These are phyloP conservation scores for Gaertneriomyces semiglobifer DNA, from an alignment of 192 early-diverging fungal species.

Conservation along the genomic window DNA sequence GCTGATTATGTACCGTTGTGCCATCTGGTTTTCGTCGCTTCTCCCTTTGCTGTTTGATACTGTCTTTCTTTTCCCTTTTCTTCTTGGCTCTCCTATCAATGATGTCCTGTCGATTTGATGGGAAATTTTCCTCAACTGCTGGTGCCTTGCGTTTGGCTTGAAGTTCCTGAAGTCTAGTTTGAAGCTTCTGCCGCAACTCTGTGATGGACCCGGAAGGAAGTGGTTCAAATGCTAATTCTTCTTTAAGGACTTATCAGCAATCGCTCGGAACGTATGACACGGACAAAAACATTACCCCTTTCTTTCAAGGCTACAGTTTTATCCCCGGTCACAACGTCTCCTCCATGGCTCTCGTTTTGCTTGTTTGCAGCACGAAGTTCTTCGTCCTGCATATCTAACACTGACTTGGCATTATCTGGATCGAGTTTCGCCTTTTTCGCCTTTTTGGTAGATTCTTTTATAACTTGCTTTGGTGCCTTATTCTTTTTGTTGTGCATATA, in stretches of 20 bases:
- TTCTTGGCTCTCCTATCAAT: constrained; percentile 66
- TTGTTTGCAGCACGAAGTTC: no score
- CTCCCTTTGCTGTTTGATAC: constrained; percentile 55
- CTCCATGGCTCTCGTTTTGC: no score
- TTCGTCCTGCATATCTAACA: constrained; percentile 49
- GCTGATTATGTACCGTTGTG: constrained; percentile 12
- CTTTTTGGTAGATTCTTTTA: constrained; percentile 75
- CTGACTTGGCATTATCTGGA: constrained; percentile 42
- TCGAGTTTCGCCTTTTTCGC: constrained; percentile 78
- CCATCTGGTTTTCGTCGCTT: constrained; percentile 42
- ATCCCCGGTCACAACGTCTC: no score
- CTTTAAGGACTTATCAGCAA: no score
- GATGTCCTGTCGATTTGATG: constrained; percentile 66
- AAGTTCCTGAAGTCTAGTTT: constrained; percentile 59
- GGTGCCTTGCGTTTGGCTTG: constrained; percentile 64
- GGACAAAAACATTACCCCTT: no score
- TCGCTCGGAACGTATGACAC: no score
- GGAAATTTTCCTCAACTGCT: constrained; percentile 18
- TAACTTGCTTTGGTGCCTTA: constrained; percentile 67
- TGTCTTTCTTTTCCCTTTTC: constrained; percentile 58
- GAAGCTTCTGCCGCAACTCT: constrained; percentile 59
- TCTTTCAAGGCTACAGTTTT: no score
- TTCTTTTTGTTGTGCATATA: constrained; percentile 78
- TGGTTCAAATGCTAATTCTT: constrained; percentile 22
- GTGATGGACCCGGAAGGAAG: constrained; percentile 48